Evolutionary conservation across 1,284 basidiomycete genomes (phyloP).

Genomic region (Meira nashicola): DNA sequence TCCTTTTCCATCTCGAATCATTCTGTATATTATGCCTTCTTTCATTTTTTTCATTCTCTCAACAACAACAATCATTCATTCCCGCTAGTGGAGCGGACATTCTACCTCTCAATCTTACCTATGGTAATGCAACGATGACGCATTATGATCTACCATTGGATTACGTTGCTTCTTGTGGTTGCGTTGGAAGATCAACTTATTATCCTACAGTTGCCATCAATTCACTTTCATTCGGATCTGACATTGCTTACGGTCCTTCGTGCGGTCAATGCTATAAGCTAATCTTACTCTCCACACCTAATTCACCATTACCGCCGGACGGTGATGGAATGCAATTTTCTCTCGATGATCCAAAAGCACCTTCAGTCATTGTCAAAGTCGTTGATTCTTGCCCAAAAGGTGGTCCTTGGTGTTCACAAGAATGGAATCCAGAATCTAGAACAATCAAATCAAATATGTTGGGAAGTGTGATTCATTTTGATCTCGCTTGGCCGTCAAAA

Average conservation of each 20-base stretch:
- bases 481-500: conserved; percentile 39
- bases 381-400: conserved; percentile 25
- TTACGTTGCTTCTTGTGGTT: conserved; percentile 43
- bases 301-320: conserved; percentile 22
- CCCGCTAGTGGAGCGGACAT: background rate
- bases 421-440: conserved; percentile 15
- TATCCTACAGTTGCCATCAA: conserved; percentile 40
- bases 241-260: conserved; percentile 31
- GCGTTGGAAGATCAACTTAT: conserved; percentile 27
- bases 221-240: conserved; percentile 27
- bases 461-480: conserved; percentile 36
- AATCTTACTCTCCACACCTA: conserved; percentile 29
- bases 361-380: conserved; percentile 36
- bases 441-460: conserved; percentile 23
- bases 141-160: conserved; percentile 36
- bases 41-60: background rate
- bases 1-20: too few relatives aligned
- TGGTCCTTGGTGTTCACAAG: conserved; percentile 37
- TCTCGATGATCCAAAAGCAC: conserved; percentile 18
- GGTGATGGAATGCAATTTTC: conserved; percentile 31
- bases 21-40: background rate
- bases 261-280: conserved; percentile 35
- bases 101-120: background rate
- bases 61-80: background rate
- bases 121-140: conserved; percentile 35